These are phyloP conservation scores for Jaenimonas drosophilae DNA, from an alignment of 208 protist genomes.

Conservation along the genomic window DNA sequence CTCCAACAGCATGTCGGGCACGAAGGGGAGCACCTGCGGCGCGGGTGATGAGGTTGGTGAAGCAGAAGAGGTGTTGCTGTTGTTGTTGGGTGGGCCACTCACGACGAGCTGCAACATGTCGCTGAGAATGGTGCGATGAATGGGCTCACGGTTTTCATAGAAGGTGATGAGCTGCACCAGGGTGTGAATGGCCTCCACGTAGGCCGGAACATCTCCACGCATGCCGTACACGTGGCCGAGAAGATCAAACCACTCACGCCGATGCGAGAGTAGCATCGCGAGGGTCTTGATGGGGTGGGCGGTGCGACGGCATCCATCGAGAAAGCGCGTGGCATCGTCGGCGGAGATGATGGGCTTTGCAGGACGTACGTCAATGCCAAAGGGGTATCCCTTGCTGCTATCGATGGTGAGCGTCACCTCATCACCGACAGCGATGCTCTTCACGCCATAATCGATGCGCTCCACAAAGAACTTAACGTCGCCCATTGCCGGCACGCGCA, in stretches of 20 bases:
- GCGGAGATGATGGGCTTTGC: conserved; percentile 43
- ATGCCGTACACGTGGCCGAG: conserved; percentile 28
- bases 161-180: conserved; percentile 75
- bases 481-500: conserved; percentile 47
- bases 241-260: conserved; percentile 66
- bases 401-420: conserved; percentile 72
- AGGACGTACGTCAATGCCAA: conserved; percentile 72
- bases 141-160: conserved; percentile 74
- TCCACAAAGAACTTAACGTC: conserved; percentile 83
- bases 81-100: background rate
- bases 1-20: conserved; percentile 43
- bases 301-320: conserved; percentile 40
- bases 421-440: conserved; percentile 49
- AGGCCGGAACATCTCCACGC: conserved; percentile 12
- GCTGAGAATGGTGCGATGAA: conserved; percentile 57
- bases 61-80: conserved; percentile 1
- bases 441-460: conserved; percentile 72
- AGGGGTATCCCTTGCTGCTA: conserved; percentile 57
- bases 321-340: conserved; percentile 57
- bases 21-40: conserved; percentile 23
- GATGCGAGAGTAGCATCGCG: conserved; percentile 68
- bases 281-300: conserved; percentile 55
- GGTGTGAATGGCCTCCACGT: conserved; percentile 40
- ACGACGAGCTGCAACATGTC: conserved; percentile 48
- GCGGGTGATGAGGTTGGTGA: background rate